Evolutionary conservation across 352 stramenopile species (phyloP).

Genomic region (Phytophthora capsici): DNA sequence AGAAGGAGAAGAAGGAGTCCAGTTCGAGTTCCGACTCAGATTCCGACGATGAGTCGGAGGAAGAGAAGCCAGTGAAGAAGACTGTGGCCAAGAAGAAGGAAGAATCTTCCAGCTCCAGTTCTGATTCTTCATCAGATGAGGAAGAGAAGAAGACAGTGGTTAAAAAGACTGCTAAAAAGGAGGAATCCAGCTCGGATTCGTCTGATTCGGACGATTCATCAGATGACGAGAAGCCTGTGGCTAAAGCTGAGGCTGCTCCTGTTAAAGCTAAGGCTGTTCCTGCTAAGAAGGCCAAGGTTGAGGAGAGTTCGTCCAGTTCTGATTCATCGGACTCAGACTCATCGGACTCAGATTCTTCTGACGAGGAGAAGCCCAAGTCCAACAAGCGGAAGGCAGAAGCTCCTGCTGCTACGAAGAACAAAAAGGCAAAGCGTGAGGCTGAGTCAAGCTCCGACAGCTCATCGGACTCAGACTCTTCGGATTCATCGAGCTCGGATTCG

Average conservation of each 20-base stretch:
- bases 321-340: slow-evolving; percentile 25
- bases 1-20: slow-evolving; percentile 27
- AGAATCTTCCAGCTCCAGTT: not conserved
- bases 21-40: slow-evolving; percentile 52
- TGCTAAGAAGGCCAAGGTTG: slow-evolving; percentile 15
- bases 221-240: slow-evolving; percentile 37
- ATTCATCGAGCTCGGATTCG: slow-evolving; percentile 52
- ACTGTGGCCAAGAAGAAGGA: slow-evolving; percentile 37
- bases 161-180: slow-evolving; percentile 1
- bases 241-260: not conserved
- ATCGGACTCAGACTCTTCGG: slow-evolving; percentile 51
- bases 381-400: slow-evolving; percentile 69
- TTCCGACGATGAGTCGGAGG: slow-evolving; percentile 59
- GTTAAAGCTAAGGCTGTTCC: not conserved
- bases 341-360: slow-evolving; percentile 41
- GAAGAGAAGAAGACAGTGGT: slow-evolving; percentile 37
- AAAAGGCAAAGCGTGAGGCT: slow-evolving; percentile 46
- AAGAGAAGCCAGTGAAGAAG: slow-evolving; percentile 26
- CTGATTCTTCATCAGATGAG: slow-evolving; percentile 6
- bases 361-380: slow-evolving; percentile 41
- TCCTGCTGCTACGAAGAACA: slow-evolving; percentile 35
- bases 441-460: slow-evolving; percentile 53
- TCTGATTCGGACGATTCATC: slow-evolving; percentile 9
- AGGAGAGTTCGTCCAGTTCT: slow-evolving; percentile 33
- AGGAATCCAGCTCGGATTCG: slow-evolving; percentile 10